phyloP scores from a whole-genome alignment of 345 rosid genomes.

The Brassica napus region DNA sequence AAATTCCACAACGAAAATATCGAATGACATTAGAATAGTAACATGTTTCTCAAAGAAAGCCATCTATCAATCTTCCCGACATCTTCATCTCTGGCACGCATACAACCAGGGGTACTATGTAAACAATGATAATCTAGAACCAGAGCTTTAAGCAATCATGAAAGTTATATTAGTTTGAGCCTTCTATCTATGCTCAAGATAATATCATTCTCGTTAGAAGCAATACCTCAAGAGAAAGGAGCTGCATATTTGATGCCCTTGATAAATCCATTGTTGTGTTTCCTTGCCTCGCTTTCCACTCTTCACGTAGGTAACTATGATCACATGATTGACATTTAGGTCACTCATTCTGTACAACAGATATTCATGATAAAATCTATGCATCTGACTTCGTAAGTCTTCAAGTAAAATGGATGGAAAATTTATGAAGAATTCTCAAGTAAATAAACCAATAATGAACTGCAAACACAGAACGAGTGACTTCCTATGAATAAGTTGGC shows the following conservation, averaged over 20 bases:
- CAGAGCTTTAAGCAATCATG: constrained; percentile 6
- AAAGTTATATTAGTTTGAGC: neutral
- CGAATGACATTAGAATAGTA: neutral
- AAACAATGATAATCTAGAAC: neutral
- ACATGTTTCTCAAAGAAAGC: neutral
- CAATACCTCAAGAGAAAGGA: constrained; percentile 81
- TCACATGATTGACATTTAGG: constrained; percentile 20
- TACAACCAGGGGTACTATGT: neutral
- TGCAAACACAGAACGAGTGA: neutral
- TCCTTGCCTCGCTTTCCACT: constrained; percentile 81
- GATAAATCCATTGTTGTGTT: constrained; percentile 49
- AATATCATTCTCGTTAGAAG: constrained; percentile 18
- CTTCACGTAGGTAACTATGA: constrained; percentile 82
- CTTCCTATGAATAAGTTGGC: neutral
- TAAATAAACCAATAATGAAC: neutral
- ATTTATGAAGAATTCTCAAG: neutral
- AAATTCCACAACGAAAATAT: neutral
- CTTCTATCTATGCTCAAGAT: constrained; percentile 16
- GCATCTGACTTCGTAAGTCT: neutral
- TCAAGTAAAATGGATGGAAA: neutral
- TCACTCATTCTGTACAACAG: neutral
- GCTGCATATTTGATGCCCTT: constrained; percentile 56
- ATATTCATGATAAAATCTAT: constrained; percentile 11
- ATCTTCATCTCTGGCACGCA: neutral
- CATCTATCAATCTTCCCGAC: too few species aligned